These are phyloP conservation scores for Globisporangium spiculum DNA, from an alignment of 352 stramenopile species.

Conservation along the genomic window DNA sequence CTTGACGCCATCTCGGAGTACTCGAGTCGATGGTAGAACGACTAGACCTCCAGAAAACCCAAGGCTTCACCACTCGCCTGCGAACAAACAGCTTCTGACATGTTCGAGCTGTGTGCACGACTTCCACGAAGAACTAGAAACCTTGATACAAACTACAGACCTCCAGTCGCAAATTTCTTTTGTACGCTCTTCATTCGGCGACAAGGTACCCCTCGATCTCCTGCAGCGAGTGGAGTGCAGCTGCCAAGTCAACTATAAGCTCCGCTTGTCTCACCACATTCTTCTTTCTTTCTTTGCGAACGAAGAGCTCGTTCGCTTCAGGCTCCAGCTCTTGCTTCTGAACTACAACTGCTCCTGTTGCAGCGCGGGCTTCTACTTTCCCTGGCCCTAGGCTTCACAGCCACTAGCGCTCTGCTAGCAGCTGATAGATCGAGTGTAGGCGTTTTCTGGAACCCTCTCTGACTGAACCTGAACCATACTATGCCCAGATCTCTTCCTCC, in stretches of 20 bases:
- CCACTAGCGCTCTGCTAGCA: too few species aligned
- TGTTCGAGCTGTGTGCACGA: too few species aligned
- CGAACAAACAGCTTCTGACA: too few species aligned
- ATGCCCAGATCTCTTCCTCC: too few species aligned
- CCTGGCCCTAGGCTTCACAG: too few species aligned
- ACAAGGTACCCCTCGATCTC: neutral
- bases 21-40: neutral
- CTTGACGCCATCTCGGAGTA: too few species aligned
- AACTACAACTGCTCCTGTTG: constrained; percentile 20
- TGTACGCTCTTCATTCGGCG: neutral
- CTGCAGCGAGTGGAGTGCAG: neutral
- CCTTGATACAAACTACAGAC: too few species aligned
- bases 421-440: too few species aligned
- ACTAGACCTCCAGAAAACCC: neutral
- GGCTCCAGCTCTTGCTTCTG: constrained; percentile 41
- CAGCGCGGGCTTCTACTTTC: constrained; percentile 35
- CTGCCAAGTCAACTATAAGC: neutral
- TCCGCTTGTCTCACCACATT: neutral
- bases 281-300: constrained; percentile 23
- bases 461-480: too few species aligned
- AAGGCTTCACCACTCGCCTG: too few species aligned
- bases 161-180: neutral
- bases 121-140: too few species aligned
- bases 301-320: constrained; percentile 34
- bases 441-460: too few species aligned